Base-by-base conservation (phyloP, 2,329 filamentous ascomycete genomes). In the Aspergillus awamori region DNA sequence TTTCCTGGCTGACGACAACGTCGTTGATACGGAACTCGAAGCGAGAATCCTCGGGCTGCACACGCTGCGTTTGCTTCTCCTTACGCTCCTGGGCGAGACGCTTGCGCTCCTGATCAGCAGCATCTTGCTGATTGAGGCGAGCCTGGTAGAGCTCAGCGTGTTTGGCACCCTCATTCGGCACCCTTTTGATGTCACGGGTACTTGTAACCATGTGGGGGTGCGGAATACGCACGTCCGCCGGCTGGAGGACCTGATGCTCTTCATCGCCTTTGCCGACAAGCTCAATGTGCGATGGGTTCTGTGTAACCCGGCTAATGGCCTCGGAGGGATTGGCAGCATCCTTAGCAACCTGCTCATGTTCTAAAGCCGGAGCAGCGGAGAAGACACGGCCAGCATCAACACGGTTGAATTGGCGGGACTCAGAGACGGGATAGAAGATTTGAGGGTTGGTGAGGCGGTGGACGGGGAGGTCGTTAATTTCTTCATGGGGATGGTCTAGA, bases 341-440 rank as follows among this genome's bases (percentile, higher is more conserved):
- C 24, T 65, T 59, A 2, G 64, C 59, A 5, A 65, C 67, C 20
- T 68, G 61, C 4, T 63, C 58, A 38, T 71, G 69, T 38, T 70
- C 66, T 15, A 80, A 65, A 13, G 75, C 74, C 2, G 79, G 79
- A 5, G 80, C 79, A 15, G 72, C 79, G 15, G 77, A 79, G 73
- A 89, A 89, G 30, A 86, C 86, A 61, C 84, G 84, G 17, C 84
- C 87, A 4, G 87, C 87, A 66, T 89, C 87, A n/a, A 79, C 80
- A 69, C 87, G 85, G n/a, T 84, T 89, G 73, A 89, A 89, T 22
- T 81, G 80, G 5, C 86, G 83, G 1, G 86, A 88, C 72, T 89
- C 87, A 5, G 86, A 84, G 22, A 85, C 82, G 1, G 87, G 87
- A 60, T 86, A 84, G 76, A 89, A 89, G 57, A 89, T 76, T 79